A percentile compares a stretch with the other conserved stretches of the same genome.
phyloP scores from a whole-genome alignment of 2,329 filamentous ascomycete genomes.

The Aspergillus sp. region DNA sequence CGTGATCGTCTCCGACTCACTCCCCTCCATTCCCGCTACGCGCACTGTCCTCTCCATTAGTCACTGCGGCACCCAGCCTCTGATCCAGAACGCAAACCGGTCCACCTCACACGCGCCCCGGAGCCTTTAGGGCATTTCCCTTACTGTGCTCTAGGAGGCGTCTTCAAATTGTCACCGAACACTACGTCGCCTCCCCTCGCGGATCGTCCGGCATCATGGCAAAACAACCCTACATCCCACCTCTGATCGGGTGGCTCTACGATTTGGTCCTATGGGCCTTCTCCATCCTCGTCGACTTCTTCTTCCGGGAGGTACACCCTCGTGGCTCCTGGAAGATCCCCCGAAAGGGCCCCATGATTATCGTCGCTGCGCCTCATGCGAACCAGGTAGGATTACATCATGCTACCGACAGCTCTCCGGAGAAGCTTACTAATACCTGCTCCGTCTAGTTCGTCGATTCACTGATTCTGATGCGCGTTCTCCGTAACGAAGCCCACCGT shows the following conservation, averaged over 20 bases:
- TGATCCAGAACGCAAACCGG: too few relatives aligned
- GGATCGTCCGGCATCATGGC: constrained; percentile 26
- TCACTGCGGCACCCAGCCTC: neutral
- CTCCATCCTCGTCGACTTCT: constrained; percentile 79
- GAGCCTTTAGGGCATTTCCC: too few relatives aligned
- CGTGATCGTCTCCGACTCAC: neutral
- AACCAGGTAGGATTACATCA: constrained; percentile 66
- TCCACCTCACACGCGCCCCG: too few relatives aligned
- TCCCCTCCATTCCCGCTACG: neutral
- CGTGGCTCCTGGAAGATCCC: constrained; percentile 94
- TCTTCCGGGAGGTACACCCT: constrained; percentile 97
- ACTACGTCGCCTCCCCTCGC: neutral
- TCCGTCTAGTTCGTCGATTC: constrained; percentile 80
- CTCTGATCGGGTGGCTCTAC: constrained; percentile 50
- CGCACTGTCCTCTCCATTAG: neutral
- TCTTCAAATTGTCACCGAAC: neutral
- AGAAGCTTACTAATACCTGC: constrained; percentile 2
- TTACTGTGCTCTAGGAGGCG: too few relatives aligned
- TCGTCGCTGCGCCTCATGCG: constrained; percentile 94
- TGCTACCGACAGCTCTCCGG: neutral
- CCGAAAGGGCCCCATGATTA: constrained; percentile 80
- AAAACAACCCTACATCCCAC: constrained; percentile 37
- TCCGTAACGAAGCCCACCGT: constrained; percentile 80
- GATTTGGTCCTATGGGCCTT: constrained; percentile 50
- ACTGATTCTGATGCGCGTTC: constrained; percentile 84